Base-by-base conservation (phyloP, 805 yeast species). In the Yarrowia yakushimensis region DNA sequence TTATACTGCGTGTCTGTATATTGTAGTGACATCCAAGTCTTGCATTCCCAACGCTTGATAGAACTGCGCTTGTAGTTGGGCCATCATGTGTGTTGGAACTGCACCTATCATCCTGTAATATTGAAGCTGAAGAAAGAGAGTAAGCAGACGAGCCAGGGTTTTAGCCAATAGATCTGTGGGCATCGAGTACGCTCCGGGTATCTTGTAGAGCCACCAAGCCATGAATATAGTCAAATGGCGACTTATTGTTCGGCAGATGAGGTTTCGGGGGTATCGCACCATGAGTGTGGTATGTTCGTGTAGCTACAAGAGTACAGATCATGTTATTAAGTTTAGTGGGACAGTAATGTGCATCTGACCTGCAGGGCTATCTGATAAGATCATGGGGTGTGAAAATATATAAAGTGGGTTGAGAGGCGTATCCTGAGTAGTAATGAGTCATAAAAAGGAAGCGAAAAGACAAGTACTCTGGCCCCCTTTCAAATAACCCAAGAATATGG, bases 161-260 rank as follows among this genome's bases (percentile, higher is more conserved):
- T 33, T 48, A 11, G 57, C 57, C 27, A 48, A 23, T 17, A 48
- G 9, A 33, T 48, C 57, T 22, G 57, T 48, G 6, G 57, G 57
- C 57, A 48, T 48, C 7, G 57, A 48, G 41, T 48, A 48, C 7
- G 57, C 57, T 15, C 57, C 57, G 28, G 57, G 57, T 33, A 48
- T 48, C 41, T 48, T 48, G 30, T 48, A 48, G 39, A 48, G 41
- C 57, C 57, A 48, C 41, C 41, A 33, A 8, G 57, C 30, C 41
- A 48, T 33, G 31, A 31, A 48, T 6, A 48, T 27, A 12, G 57
- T 48, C 57, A 48, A 27, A n/a, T 48, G 41, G 15, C 57, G 57
- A 13, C 41, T 33, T 22, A 48, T 11, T 22, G 41, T 9, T 33
- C 57, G 41, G 5, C 22, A 28, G 5, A 48, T 6, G n/a, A 48